These are phyloP conservation scores for Leccinum truebloodii DNA, from an alignment of 768 basidiomycete genomes.

Conservation along the genomic window DNA sequence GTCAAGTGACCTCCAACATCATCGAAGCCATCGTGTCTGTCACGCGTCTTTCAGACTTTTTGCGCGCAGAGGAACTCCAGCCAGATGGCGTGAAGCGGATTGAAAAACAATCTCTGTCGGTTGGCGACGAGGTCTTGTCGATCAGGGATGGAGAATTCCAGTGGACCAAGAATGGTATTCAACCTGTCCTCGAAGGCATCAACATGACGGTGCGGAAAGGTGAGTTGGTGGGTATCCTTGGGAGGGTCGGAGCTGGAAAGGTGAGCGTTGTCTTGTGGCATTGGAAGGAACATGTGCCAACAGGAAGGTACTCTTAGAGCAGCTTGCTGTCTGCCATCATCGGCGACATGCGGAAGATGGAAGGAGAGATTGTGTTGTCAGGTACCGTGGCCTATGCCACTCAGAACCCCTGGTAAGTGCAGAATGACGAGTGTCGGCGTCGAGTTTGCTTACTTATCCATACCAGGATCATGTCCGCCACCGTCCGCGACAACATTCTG, in stretches of 20 bases:
- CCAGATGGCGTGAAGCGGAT: constrained; percentile 66
- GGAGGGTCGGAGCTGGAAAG: constrained; percentile 92
- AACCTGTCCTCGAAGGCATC: constrained; percentile 73
- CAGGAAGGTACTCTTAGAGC: constrained; percentile 41
- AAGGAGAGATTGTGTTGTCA: constrained; percentile 69
- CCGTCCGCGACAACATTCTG: constrained; percentile 86
- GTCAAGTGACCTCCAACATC: constrained; percentile 73
- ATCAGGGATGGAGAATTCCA: constrained; percentile 79
- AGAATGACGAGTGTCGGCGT: not conserved
- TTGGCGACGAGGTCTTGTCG: constrained; percentile 69
- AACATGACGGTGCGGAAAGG: constrained; percentile 77
- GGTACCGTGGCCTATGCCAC: constrained; percentile 82
- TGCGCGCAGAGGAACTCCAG: constrained; percentile 80
- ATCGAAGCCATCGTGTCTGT: constrained; percentile 88
- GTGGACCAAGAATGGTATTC: constrained; percentile 63
- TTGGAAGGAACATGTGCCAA: constrained; percentile 1
- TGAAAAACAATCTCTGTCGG: constrained; percentile 38
- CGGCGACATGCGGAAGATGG: constrained; percentile 79
- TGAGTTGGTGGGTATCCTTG: constrained; percentile 81
- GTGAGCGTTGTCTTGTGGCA: constrained; percentile 33
- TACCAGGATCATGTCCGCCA: constrained; percentile 77
- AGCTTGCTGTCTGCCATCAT: constrained; percentile 79
- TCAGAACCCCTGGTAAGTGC: constrained; percentile 77
- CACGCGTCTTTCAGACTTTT: constrained; percentile 72
- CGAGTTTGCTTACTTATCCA: not conserved